Evolutionary conservation across 169 alveolate genomes (phyloP), one percentile per base, ranked within the genome.

Genomic region (Cryptosporidium viatorum): DNA sequence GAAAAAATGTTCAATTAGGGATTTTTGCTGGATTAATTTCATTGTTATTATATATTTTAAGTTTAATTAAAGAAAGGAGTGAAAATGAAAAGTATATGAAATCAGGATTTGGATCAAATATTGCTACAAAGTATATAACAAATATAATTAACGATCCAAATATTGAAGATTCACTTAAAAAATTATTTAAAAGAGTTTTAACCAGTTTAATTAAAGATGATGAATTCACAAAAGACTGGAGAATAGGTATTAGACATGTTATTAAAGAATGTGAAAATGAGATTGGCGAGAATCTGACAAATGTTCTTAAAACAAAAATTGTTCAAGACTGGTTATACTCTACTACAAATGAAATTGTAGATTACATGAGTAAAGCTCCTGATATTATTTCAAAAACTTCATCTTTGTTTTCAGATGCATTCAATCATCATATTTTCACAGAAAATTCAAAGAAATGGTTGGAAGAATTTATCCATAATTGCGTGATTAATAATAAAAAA

Each of bases 281-380:
- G 14, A 58, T 80, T 10, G 75, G 80, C 2, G 41, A 80, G 37
- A 45, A 35, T 21, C 5, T 80, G 14, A 41, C 75, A 7, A 65
- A 80, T 16, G 29, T 80, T 59, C 51, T 80, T 8, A 80, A 80
- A 29, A 80, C 80, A 26, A 65, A 80, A 65, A 41, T 59, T 7
- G 74, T 80, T 43, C 89, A 80, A 45, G 75, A 80, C 12, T 80
- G 89, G 89, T 29, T 80, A 41, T 80, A 80, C n/a, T 62, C 80
- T 59, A 80, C 89, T 18, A 52, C 62, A 10, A 65, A 80, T 65
- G 89, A 80, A 23, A 59, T 80, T 29, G 68, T 80, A 14, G 89
- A 80, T 62, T 80, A 80, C 26, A 60, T 80, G 50, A 80, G 69
- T 18, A 80, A n/a, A 80, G 23, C 89, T 21, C 73, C 75, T 18